Conservation (phyloP, 805 yeast species). For the Blastobotrys attinorum region DNA sequence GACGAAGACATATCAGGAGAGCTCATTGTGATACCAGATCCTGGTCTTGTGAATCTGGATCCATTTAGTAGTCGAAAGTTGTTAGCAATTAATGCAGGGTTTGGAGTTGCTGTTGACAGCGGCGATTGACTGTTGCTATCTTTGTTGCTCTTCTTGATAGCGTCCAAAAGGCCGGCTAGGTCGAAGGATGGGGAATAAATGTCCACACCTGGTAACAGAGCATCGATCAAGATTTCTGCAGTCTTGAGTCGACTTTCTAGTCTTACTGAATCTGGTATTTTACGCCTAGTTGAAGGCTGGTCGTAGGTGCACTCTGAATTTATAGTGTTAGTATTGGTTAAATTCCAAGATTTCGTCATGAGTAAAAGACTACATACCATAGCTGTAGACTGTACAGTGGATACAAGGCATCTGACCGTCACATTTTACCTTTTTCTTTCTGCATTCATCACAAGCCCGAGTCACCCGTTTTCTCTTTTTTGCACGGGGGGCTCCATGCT, state of each 20-base stretch:
- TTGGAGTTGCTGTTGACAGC: constrained; percentile 4
- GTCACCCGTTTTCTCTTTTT: constrained; percentile 55
- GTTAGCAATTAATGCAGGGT: neutral
- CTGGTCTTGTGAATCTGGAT: neutral
- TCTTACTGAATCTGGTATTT: constrained; percentile 25
- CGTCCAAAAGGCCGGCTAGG: constrained; percentile 18
- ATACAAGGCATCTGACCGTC: constrained; percentile 74
- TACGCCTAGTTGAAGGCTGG: constrained; percentile 60
- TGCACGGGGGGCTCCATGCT: neutral
- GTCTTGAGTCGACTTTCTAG: constrained; percentile 30
- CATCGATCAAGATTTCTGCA: constrained; percentile 30
- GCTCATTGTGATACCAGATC: neutral
- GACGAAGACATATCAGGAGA: constrained; percentile 3
- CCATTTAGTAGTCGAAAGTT: neutral
- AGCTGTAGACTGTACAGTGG: constrained; percentile 80
- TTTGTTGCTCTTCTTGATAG: constrained; percentile 14
- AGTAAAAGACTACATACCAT: too few relatives aligned
- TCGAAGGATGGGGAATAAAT: constrained; percentile 27
- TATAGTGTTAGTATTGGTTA: too few relatives aligned
- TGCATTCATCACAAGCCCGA: constrained; percentile 68
- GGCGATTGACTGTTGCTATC: constrained; percentile 12
- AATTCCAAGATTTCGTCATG: too few relatives aligned
- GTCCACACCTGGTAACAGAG: constrained; percentile 36
- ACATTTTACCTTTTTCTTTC: constrained; percentile 70
- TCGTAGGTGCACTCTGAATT: constrained; percentile 78